Percentiles rank a stretch among this genome's conserved stretches.
Conservation (phyloP, 2,329 filamentous ascomycete species). For the Ustulina deusta region DNA sequence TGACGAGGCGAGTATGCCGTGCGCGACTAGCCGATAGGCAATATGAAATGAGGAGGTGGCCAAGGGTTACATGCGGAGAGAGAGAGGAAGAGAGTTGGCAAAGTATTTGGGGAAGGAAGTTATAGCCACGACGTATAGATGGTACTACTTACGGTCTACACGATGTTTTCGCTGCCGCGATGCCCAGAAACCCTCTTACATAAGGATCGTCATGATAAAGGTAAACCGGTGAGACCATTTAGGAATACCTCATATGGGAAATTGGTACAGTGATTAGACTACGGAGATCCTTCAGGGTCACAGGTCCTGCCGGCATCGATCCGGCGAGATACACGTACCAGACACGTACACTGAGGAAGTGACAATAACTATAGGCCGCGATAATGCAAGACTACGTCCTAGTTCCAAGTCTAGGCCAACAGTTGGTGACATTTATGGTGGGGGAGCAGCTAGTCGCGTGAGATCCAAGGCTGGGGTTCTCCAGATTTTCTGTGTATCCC, state of each 20-base stretch:
- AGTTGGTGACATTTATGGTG: slow-evolving; percentile 24
- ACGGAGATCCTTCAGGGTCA: slow-evolving; percentile 22
- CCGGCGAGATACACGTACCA: slow-evolving; percentile 1
- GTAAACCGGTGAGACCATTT: slow-evolving; percentile 22
- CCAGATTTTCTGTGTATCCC: slow-evolving; percentile 37
- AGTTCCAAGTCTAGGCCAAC: slow-evolving; percentile 33
- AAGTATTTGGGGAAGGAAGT: slow-evolving; percentile 30
- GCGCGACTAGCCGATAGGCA: slow-evolving; percentile 16
- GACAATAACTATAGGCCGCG: slow-evolving; percentile 13
- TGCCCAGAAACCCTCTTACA: neutral
- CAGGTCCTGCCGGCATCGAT: slow-evolving; percentile 23
- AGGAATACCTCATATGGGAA: slow-evolving; percentile 10
- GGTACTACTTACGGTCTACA: slow-evolving; percentile 6
- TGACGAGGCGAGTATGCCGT: slow-evolving; percentile 12
- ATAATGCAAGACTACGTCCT: slow-evolving; percentile 4
- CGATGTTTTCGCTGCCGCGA: slow-evolving; percentile 11
- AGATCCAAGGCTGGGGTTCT: slow-evolving; percentile 35
- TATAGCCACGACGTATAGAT: slow-evolving; percentile 18
- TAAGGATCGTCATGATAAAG: slow-evolving; percentile 9
- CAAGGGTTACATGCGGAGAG: slow-evolving; percentile 27
- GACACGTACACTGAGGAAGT: neutral
- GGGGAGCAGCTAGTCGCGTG: slow-evolving; percentile 26
- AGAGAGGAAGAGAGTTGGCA: slow-evolving; percentile 21
- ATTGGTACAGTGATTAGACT: neutral
- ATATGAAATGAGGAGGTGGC: slow-evolving; percentile 22